These are phyloP conservation scores for Crithidia acanthocephali DNA, from an alignment of 208 protist species.

Conservation along the genomic window DNA sequence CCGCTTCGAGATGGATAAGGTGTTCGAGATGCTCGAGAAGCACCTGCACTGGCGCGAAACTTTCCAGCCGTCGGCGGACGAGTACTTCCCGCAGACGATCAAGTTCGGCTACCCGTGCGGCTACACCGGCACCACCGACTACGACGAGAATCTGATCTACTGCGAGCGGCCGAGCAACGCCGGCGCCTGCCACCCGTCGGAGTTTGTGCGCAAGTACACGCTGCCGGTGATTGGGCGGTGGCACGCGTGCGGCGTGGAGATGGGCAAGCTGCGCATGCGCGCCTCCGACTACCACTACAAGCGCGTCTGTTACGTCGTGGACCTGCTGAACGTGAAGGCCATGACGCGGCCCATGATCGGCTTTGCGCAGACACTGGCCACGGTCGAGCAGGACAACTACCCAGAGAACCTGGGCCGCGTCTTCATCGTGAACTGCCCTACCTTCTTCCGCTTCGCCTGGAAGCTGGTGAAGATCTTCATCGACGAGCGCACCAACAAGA, in stretches of 20 bases:
- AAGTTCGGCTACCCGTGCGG: constrained; percentile 73
- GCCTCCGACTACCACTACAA: constrained; percentile 61
- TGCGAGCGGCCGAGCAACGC: constrained; percentile 82
- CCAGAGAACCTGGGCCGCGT: constrained; percentile 78
- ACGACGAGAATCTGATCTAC: constrained; percentile 84
- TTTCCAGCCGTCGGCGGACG: constrained; percentile 61
- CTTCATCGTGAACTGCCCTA: constrained; percentile 84
- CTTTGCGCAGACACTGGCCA: constrained; percentile 77
- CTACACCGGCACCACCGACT: constrained; percentile 68
- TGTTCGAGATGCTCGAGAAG: constrained; percentile 76
- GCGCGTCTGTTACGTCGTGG: constrained; percentile 78
- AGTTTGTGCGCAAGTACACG: constrained; percentile 70
- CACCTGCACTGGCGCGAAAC: constrained; percentile 71
- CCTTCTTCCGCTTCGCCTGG: constrained; percentile 76
- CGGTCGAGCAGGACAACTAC: constrained; percentile 89
- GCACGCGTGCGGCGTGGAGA: constrained; percentile 72
- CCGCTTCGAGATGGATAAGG: constrained; percentile 76
- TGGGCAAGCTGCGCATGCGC: constrained; percentile 60
- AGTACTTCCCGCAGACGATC: constrained; percentile 80
- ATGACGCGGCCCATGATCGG: constrained; percentile 78
- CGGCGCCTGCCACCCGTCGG: constrained; percentile 55
- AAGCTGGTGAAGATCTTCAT: constrained; percentile 85
- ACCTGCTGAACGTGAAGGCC: constrained; percentile 63
- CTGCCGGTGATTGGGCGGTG: constrained; percentile 66
- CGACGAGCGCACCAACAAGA: constrained; percentile 81